phyloP scores from a whole-genome alignment of 192 early-diverging fungal genomes.

The Dispira simplex region DNA sequence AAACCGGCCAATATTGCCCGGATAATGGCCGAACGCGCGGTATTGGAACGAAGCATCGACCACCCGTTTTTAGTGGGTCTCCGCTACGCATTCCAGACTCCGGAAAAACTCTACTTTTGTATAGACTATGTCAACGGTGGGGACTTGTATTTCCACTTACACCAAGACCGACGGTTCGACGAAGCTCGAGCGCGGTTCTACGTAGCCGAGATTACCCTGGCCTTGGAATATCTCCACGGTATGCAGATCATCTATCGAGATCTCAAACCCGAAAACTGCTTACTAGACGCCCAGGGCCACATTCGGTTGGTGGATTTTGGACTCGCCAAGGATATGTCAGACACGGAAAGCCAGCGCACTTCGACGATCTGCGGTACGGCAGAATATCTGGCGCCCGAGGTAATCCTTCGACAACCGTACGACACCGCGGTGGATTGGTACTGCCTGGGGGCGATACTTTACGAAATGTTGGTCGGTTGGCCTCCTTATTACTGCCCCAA shows the following conservation, averaged over 20 bases:
- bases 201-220: constrained; percentile 28
- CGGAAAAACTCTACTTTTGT: constrained; percentile 57
- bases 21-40: constrained; percentile 48
- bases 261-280: constrained; percentile 54
- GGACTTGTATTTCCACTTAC: constrained; percentile 57
- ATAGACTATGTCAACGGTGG: constrained; percentile 62
- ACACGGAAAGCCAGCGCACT: constrained; percentile 42
- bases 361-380: constrained; percentile 67
- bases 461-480: constrained; percentile 42
- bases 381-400: constrained; percentile 58
- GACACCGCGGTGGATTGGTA: constrained; percentile 61
- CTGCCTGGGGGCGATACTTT: constrained; percentile 59
- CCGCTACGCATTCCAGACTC: constrained; percentile 59
- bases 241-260: constrained; percentile 47
- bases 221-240: constrained; percentile 36
- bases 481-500: constrained; percentile 43
- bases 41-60: constrained; percentile 31
- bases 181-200: constrained; percentile 44
- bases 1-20: constrained; percentile 45
- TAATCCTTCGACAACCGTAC: constrained; percentile 44
- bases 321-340: constrained; percentile 59
- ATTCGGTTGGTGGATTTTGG: constrained; percentile 80
- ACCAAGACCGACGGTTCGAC: constrained; percentile 41
- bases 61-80: constrained; percentile 54
- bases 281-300: constrained; percentile 58